Evolutionary conservation across 1,139 yeast species (phyloP).

Genomic region (Geotrichum klebahnii): DNA sequence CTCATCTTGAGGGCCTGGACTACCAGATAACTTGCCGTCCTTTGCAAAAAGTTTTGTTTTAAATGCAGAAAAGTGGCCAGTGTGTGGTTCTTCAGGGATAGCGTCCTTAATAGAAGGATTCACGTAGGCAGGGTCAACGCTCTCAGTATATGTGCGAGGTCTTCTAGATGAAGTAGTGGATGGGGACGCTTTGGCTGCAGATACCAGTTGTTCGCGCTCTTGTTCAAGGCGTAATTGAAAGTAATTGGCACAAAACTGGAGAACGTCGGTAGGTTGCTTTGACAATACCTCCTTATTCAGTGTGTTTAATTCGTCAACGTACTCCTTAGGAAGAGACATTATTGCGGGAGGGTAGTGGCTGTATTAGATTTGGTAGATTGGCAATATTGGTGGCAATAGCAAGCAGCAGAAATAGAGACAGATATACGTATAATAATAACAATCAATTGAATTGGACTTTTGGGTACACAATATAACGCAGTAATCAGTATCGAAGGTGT

Average conservation of each 20-base stretch:
- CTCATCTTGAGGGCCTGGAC: background rate
- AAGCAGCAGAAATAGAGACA: background rate
- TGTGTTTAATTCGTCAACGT: slow-evolving; percentile 54
- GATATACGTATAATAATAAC: no score
- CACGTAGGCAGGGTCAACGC: slow-evolving; percentile 12
- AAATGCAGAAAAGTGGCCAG: slow-evolving; percentile 10
- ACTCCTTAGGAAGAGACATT: slow-evolving; percentile 42
- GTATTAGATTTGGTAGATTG: no score
- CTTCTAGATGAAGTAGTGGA: slow-evolving; percentile 6
- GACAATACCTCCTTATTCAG: slow-evolving; percentile 59
- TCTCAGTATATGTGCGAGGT: slow-evolving; percentile 4
- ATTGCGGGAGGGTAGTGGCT: background rate
- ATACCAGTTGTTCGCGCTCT: slow-evolving; percentile 54
- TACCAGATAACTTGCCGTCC: background rate
- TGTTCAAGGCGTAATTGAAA: slow-evolving; percentile 58
- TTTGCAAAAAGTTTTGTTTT: slow-evolving; percentile 3
- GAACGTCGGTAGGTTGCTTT: slow-evolving; percentile 61
- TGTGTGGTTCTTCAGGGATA: slow-evolving; percentile 3
- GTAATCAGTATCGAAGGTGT: no score
- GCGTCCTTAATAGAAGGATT: background rate
- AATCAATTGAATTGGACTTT: no score
- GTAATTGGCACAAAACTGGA: slow-evolving; percentile 69
- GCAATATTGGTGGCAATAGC: background rate
- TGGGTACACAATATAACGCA: no score
- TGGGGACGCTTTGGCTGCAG: slow-evolving; percentile 10